Evolutionary conservation across 2,329 filamentous ascomycete genomes (phyloP), one percentile per base, ranked within the genome.

Genomic region (Escovopsis sp.): DNA sequence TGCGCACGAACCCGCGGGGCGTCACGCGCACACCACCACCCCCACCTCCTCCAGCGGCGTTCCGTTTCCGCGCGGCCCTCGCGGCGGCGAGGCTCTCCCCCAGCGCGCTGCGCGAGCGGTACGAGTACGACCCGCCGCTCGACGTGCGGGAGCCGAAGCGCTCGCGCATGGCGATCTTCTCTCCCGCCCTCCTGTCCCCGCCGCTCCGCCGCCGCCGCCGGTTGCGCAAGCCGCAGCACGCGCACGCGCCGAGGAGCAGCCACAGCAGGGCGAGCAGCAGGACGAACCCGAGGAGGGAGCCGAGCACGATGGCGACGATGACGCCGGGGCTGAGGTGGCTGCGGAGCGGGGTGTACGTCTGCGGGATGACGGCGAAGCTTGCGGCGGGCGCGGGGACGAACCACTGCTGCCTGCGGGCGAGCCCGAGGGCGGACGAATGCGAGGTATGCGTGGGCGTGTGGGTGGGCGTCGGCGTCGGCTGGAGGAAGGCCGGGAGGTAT

Each of bases 161-260:
- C 20, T 20, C 20, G 20, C 20, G 20, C 20, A 20, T 20, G 20
- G 20, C 20, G 5, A 5, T 20, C 20, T 20, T 20, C 20, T n/a
- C n/a, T n/a, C n/a, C n/a, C n/a, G n/a, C n/a, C n/a, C n/a, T n/a
- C n/a, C n/a, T n/a, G n/a, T n/a, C n/a, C n/a, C n/a, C n/a, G n/a
- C n/a, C n/a, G n/a, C n/a, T n/a, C n/a, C n/a, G n/a, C n/a, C n/a
- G n/a, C n/a, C n/a, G n/a, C n/a, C n/a, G n/a, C n/a, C n/a, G n/a
- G n/a, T n/a, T n/a, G n/a, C n/a, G 66, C 27, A 72, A 56, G n/a
- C 61, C 61, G 2, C 65, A 61, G 53, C 71, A 73, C 43, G 75
- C 48, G 11, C 75, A 51, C 55, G 68, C 68, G 27, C 76, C 57
- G 11, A 75, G 46, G 30, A 77, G 58, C 29, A 76, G 53, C 20